Evolutionary conservation across 345 rosid genomes (phyloP).

Genomic region (Populus deltoides): DNA sequence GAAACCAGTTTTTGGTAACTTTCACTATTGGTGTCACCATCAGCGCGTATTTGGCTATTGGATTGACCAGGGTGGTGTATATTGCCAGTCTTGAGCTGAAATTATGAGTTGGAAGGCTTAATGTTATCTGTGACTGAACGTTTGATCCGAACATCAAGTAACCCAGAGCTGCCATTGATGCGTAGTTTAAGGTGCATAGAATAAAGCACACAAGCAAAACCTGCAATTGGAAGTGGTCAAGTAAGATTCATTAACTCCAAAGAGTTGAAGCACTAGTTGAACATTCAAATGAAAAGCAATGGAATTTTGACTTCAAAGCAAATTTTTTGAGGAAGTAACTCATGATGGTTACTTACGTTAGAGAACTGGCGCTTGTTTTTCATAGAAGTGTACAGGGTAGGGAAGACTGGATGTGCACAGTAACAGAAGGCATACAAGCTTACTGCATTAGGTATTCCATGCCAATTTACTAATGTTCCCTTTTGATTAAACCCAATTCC

Average conservation of each 20-base stretch:
- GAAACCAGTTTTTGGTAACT: constrained; percentile 13
- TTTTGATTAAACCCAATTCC: constrained; percentile 64
- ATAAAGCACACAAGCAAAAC: constrained; percentile 25
- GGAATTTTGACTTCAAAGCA: too few species aligned
- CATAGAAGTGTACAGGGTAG: constrained; percentile 79
- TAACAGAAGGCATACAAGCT: constrained; percentile 86
- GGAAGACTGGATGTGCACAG: constrained; percentile 89
- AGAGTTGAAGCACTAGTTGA: too few species aligned
- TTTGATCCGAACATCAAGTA: constrained; percentile 26
- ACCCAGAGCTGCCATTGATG: constrained; percentile 27
- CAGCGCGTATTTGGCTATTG: constrained; percentile 29
- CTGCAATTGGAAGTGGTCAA: constrained; percentile 6
- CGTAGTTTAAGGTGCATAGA: constrained; percentile 16
- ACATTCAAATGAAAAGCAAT: too few species aligned
- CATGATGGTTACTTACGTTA: constrained; percentile 47
- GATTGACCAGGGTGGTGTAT: constrained; percentile 24
- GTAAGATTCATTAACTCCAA: neutral
- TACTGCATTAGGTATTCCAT: constrained; percentile 64
- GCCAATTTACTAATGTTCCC: constrained; percentile 44
- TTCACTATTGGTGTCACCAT: constrained; percentile 25
- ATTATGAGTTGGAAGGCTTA: constrained; percentile 20
- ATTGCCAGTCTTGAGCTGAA: constrained; percentile 22
- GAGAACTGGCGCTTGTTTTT: constrained; percentile 75
- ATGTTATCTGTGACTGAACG: constrained; percentile 27
- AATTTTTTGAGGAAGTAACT: too few species aligned